Base-by-base conservation (phyloP, 1,139 yeast genomes). In the Blastobotrys buckinghamii region DNA sequence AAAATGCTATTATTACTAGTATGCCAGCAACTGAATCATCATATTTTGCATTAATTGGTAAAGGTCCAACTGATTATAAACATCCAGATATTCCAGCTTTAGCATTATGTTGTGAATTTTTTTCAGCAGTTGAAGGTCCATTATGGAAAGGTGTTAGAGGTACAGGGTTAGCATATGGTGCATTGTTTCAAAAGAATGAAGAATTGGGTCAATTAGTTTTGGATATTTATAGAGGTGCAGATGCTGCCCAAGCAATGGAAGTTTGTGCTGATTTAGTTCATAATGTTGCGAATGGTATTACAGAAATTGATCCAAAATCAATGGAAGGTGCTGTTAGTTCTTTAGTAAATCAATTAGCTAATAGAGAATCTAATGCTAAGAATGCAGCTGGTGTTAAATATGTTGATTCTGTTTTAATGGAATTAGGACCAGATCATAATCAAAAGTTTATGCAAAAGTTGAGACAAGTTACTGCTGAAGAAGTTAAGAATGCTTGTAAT, bases 61-160 rank as follows among this genome's bases (percentile, higher is more conserved):
- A 72, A 12, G 79, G 85, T 13, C 88, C 94, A 1, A 71, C 77
- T 10, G 79, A 81, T 54, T 87, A 82, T 60, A 65, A 74, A 27
- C 75, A 84, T 50, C 76, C 77, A 15, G 97, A 90, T 59, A 72
- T 82, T 37, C 81, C 85, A 47, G 82, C 82, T 26, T 75, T 92
- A 42, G 76, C 83, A 0, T 74, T 92, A 19, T 88, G 92, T 7
- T 75, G 84, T 10, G 90, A 85, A 51, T 85, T 82, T 60, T 72
- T 94, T 52, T 84, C 83, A 57, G 85, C 90, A 27, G 88, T 88
- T 22, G 99, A 94, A 66, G 99, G 99, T 1, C 97, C 98, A 35
- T 83, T 92, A 57, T 92, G 98, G 97, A 78, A 89, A 61, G 96
- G 94, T 45, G 86, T 94, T 37, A 79, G 99, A 67, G 99, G 99